Percentiles rank a stretch among this genome's conserved stretches.
Conservation (phyloP, 148 eudicot genomes). For the Heliamphora exappendiculata region DNA sequence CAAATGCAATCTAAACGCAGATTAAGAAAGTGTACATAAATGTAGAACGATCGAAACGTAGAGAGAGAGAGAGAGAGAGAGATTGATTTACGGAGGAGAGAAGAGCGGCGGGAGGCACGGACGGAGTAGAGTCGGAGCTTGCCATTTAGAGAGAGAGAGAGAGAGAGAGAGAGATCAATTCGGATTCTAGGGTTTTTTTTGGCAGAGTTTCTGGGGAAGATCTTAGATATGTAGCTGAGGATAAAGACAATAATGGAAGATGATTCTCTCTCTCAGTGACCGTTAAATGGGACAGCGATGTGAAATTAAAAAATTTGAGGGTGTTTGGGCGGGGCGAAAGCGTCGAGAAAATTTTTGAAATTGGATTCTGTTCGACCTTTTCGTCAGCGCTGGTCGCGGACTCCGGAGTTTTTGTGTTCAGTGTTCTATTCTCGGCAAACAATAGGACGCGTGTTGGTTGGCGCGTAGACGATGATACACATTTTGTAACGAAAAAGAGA, state of each 20-base stretch:
- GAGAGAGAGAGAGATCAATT: not conserved
- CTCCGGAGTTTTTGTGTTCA: too few relatives aligned
- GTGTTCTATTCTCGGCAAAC: too few relatives aligned
- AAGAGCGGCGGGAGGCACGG: slow-evolving; percentile 15
- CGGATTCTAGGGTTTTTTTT: slow-evolving; percentile 2
- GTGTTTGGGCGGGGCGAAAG: slow-evolving; percentile 8
- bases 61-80: not conserved
- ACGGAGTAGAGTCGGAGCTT: slow-evolving; percentile 11
- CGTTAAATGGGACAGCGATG: not conserved
- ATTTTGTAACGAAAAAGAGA: too few relatives aligned
- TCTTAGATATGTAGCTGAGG: not conserved
- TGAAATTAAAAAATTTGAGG: not conserved
- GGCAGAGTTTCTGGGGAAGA: not conserved
- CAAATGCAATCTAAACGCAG: not conserved
- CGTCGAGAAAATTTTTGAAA: not conserved
- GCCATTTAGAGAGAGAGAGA: not conserved
- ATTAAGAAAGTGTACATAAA: not conserved
- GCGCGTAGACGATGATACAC: too few relatives aligned
- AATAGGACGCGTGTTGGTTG: too few relatives aligned
- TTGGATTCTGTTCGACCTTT: not conserved
- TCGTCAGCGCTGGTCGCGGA: too few relatives aligned
- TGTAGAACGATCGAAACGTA: not conserved
- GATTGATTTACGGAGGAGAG: slow-evolving; percentile 15
- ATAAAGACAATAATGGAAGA: not conserved
- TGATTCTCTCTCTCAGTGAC: not conserved